phyloP scores from a whole-genome alignment of 2,329 filamentous ascomycete genomes.

The Fusarium anguioides region DNA sequence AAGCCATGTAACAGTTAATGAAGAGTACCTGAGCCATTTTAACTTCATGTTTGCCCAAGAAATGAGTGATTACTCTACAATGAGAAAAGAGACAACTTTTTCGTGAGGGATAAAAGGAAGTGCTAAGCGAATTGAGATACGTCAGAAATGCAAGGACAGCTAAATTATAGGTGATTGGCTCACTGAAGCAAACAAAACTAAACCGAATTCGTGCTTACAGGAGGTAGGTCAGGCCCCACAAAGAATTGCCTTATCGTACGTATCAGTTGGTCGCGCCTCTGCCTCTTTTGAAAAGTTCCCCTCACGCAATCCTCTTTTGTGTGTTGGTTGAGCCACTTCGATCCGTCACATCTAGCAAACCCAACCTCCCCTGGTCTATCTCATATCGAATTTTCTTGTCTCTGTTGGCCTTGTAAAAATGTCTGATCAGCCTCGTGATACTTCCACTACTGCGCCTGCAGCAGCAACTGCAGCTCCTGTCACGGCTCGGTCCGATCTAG shows the following conservation, averaged over 20 bases:
- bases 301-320: neutral
- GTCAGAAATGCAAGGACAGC: no score
- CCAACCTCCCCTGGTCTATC: no score
- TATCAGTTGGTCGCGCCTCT: neutral
- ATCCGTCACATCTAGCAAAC: neutral
- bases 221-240: neutral
- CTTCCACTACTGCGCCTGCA: no score
- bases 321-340: neutral
- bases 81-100: no score
- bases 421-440: slow-evolving; percentile 13
- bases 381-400: no score
- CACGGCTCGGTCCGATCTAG: slow-evolving; percentile 28
- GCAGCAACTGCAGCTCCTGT: neutral
- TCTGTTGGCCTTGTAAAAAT: no score
- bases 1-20: neutral
- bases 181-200: neutral
- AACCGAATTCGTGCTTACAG: neutral
- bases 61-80: no score
- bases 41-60: no score
- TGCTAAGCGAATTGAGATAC: neutral
- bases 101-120: no score
- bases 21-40: no score
- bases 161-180: neutral
- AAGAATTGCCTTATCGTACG: neutral
- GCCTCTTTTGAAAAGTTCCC: neutral